Conservation (phyloP, 2,329 filamentous ascomycete species). For the Aspergillus terreus region DNA sequence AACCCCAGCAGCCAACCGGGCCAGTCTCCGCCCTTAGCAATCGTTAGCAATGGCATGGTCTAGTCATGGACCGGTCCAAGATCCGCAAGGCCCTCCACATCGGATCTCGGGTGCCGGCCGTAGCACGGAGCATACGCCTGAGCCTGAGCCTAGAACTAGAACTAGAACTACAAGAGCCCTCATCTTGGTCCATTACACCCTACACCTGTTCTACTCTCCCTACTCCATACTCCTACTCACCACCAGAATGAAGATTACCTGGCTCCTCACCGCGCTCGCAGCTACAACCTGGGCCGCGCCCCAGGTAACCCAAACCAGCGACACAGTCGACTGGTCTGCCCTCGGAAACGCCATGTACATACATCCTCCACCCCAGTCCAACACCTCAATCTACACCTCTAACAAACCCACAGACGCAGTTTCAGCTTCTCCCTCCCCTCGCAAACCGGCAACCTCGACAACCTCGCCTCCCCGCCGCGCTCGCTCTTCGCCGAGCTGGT, state of each 20-base stretch:
- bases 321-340: slow-evolving; percentile 15
- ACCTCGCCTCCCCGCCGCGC: slow-evolving; percentile 28
- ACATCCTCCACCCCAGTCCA: not conserved
- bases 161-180: too few relatives aligned
- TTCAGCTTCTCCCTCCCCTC: slow-evolving; percentile 12
- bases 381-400: too few relatives aligned
- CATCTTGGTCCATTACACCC: too few relatives aligned
- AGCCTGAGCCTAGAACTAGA: too few relatives aligned
- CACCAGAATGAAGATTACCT: slow-evolving; percentile 16
- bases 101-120: slow-evolving; percentile 8
- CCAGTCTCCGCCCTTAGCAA: not conserved
- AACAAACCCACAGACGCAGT: too few relatives aligned
- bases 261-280: slow-evolving; percentile 11
- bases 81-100: slow-evolving; percentile 1
- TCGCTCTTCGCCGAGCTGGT: slow-evolving; percentile 28
- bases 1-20: not conserved
- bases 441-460: slow-evolving; percentile 27
- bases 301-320: slow-evolving; percentile 10
- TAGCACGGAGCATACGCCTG: not conserved
- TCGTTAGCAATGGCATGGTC: not conserved
- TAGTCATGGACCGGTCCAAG: not conserved
- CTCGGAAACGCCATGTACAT: slow-evolving; percentile 20
- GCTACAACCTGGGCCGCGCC: slow-evolving; percentile 15
- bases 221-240: not conserved
- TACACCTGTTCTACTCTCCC: not conserved